A percentile compares a stretch with the other conserved stretches of the same genome.
phyloP scores from a whole-genome alignment of 2,329 filamentous ascomycete species.

The Verruconis gallopava region DNA sequence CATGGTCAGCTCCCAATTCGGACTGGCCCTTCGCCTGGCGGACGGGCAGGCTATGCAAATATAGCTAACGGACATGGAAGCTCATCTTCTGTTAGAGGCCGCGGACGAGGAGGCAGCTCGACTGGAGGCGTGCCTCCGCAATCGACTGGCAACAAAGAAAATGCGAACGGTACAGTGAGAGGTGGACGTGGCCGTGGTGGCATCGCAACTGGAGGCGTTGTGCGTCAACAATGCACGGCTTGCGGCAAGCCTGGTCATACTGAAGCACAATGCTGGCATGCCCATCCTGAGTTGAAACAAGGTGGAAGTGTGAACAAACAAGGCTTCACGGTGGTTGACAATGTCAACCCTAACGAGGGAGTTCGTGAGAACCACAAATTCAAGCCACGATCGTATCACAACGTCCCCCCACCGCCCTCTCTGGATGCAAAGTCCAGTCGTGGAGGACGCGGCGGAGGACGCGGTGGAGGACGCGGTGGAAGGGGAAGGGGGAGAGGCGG shows the following conservation, averaged over 20 bases:
- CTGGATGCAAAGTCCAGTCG: constrained; percentile 9
- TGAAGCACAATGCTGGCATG: background rate
- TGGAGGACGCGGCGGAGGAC: constrained; percentile 12
- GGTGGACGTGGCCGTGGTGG: constrained; percentile 1
- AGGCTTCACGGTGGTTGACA: background rate
- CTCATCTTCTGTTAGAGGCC: background rate
- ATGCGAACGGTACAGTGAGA: background rate
- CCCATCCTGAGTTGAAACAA: background rate
- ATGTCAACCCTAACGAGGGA: background rate
- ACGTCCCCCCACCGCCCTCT: constrained; percentile 24
- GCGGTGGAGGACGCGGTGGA: constrained; percentile 3
- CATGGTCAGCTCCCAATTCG: constrained; percentile 6
- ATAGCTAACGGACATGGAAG: constrained; percentile 1
- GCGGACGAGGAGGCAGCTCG: background rate
- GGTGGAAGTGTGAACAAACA: background rate
- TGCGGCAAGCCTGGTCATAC: background rate
- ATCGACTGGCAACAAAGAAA: background rate
- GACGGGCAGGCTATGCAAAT: constrained; percentile 9
- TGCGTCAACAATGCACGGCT: background rate
- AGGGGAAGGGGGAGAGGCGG: too few relatives aligned
- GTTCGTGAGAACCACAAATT: background rate
- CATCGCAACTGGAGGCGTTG: background rate
- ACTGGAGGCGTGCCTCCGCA: background rate
- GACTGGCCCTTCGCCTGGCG: constrained; percentile 5
- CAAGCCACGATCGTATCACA: constrained; percentile 19